Evolutionary conservation across 495 filamentous ascomycete species (phyloP), one percentile per base, ranked within the genome.

Genomic region (Podospora comata): DNA sequence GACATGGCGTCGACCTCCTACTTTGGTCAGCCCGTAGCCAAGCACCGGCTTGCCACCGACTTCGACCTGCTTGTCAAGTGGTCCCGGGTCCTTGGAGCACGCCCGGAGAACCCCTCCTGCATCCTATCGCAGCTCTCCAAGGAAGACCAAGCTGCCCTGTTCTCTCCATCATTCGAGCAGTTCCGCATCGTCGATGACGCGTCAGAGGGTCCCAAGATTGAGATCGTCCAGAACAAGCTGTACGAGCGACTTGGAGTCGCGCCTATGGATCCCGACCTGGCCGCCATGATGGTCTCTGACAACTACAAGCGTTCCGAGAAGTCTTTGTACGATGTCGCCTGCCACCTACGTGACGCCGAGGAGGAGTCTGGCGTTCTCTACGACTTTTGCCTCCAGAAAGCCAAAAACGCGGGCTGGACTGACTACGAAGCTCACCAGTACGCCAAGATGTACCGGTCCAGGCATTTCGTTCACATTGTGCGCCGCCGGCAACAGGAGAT

Each of bases 31-130:
- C 32, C 19, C 3, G 70, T 76, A 67, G 65, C 64, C 30, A 65
- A 67, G 65, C 75, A 68, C 53, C 67, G 65, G 23, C 70, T 77
- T 15, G 72, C 70, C 34, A 67, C 67, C 19, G 72, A 76, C 48
- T 55, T 77, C 20, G 28, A 59, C 9, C 62, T 73, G 2, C 19
- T 77, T 11, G 72, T 60, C 23, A 74, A 77, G 59, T 77, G 74
- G 74, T 26, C 62, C 7, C 23, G 30, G 5, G 30, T 67, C 26
- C 64, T 70, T 15, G 48, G 65, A 15, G 5, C 23, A 0, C 65
- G 56, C 19, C 55, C 65, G 1, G 63, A 68, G 18, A 28, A 62
- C 13, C 68, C 26, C 26, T 60, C 65, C 6, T 70, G 64, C 54
- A 39, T 67, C 11, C 66, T 77, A 18, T 67, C 74, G 9, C 56